Conservation (phyloP, 116 monocot genomes). For the Dioscorea cayenensis region DNA sequence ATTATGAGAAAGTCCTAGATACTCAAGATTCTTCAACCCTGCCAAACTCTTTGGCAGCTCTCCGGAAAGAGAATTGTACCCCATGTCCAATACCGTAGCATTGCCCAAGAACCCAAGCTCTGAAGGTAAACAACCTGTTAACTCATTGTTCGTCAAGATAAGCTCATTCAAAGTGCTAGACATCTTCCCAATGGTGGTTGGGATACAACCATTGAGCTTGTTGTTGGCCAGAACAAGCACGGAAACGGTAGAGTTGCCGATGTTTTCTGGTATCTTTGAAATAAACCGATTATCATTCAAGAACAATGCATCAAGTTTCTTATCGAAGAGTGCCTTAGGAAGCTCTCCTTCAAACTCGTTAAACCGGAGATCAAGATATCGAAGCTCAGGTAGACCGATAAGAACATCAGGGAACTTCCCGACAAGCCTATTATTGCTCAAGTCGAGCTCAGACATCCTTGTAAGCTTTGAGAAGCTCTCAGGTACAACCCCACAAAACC, state of each 20-base stretch:
- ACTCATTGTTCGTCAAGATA: slow-evolving; percentile 18
- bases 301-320: slow-evolving; percentile 26
- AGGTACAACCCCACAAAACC: slow-evolving; percentile 34
- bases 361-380: slow-evolving; percentile 28
- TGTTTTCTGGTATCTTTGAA: slow-evolving; percentile 13
- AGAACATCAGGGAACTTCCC: slow-evolving; percentile 30
- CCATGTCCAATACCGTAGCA: slow-evolving; percentile 17
- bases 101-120: slow-evolving; percentile 20
- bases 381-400: slow-evolving; percentile 15
- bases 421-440: slow-evolving; percentile 33
- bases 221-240: slow-evolving; percentile 35
- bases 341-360: slow-evolving; percentile 30
- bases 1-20: slow-evolving; percentile 21
- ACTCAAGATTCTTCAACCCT: slow-evolving; percentile 17
- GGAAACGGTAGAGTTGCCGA: slow-evolving; percentile 31
- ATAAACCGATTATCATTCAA: slow-evolving; percentile 32
- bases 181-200: slow-evolving; percentile 24
- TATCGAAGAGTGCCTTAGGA: slow-evolving; percentile 22
- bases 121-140: slow-evolving; percentile 23
- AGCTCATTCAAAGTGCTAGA: slow-evolving; percentile 22
- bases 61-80: slow-evolving; percentile 16
- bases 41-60: slow-evolving; percentile 18
- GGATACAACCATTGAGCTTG: slow-evolving; percentile 26
- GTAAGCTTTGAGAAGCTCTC: slow-evolving; percentile 17
- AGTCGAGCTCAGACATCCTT: slow-evolving; percentile 22